Evolutionary conservation across 352 stramenopile genomes (phyloP), one percentile per base, ranked within the genome.

Genomic region (Blastocystis sp.): DNA sequence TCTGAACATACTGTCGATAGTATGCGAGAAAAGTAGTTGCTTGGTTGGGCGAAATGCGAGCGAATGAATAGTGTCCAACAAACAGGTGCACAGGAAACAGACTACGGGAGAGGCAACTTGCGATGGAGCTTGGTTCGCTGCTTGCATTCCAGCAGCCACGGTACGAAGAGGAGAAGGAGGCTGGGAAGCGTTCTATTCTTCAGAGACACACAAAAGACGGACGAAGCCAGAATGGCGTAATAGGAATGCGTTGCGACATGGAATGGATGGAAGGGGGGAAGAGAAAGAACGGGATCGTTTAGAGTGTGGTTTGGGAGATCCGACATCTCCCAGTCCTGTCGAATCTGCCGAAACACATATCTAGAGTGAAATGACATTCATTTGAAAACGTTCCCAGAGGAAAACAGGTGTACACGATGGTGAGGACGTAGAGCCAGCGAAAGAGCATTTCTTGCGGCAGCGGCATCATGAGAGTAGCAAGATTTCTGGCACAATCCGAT

Each of bases 1-100:
- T 53, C 63, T 75, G 63, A 75, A 75, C 63, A 75, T 75, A 51
- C 24, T 49, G 63, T 32, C 63, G 48, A 46, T 32, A 36, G 42
- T 75, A 56, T 40, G 42, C 7, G 63, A 75, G 36, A 75, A 53
- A 54, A 51, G 63, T 21, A 34, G 48, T n/a, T n/a, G 8, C 32
- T 3, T 59, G 51, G 51, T 32, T 32, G n/a, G n/a, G 51, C n/a
- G 18, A 16, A 59, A 59, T 59, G 3, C 7, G 11, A 59, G 11
- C 2, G 51, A 11, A 59, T 59, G n/a, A n/a, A n/a, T n/a, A n/a
- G n/a, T n/a, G n/a, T n/a, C 3, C 51, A 59, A 59, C 32, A 14
- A 59, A 27, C 3, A 54, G 32, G 7, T 59, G 51, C 11, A 59
- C 7, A 14, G 32, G 7, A 27, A 14, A 59, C 51, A 59, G 11